A percentile compares a stretch with the other conserved stretches of the same genome.
Conservation (phyloP, 331 rosid genomes). For the Malus hybrid region DNA sequence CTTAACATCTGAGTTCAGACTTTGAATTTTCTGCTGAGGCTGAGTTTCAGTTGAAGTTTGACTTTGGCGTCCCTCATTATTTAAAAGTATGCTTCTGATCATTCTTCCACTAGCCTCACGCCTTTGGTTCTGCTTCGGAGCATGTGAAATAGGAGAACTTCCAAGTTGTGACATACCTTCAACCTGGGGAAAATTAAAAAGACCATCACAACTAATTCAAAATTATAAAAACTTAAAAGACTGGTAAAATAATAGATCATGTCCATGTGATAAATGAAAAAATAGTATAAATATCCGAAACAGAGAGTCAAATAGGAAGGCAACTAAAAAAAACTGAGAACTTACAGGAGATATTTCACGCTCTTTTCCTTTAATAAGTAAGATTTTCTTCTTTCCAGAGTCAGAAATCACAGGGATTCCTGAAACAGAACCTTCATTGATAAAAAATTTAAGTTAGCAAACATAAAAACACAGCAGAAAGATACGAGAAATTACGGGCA, state of each 20-base stretch:
- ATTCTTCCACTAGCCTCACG: constrained; percentile 70
- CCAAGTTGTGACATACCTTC: constrained; percentile 42
- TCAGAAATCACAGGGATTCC: constrained; percentile 59
- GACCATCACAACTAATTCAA: background rate
- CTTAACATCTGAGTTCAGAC: constrained; percentile 57
- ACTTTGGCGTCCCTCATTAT: constrained; percentile 63
- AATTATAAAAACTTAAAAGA: background rate
- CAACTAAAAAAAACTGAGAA: background rate
- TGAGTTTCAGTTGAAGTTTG: constrained; percentile 41
- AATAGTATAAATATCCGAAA: background rate
- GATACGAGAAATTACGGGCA: constrained; percentile 3
- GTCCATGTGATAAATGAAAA: background rate
- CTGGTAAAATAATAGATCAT: background rate
- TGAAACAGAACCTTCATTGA: constrained; percentile 62
- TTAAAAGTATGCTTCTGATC: constrained; percentile 63
- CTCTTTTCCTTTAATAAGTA: constrained; percentile 84
- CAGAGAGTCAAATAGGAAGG: background rate
- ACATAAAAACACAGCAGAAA: background rate
- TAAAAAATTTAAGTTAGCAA: constrained; percentile 22
- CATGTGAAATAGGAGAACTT: constrained; percentile 41
- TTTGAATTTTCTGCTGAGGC: constrained; percentile 56
- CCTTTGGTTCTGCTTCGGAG: constrained; percentile 59
- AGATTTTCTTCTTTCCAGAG: constrained; percentile 73
- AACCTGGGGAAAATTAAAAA: constrained; percentile 12
- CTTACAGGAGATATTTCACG: constrained; percentile 54